A percentile compares a stretch with the other conserved stretches of the same genome.
These are phyloP conservation scores for Cytospora piceicola DNA, from an alignment of 2,329 filamentous ascomycete genomes.

Conservation along the genomic window DNA sequence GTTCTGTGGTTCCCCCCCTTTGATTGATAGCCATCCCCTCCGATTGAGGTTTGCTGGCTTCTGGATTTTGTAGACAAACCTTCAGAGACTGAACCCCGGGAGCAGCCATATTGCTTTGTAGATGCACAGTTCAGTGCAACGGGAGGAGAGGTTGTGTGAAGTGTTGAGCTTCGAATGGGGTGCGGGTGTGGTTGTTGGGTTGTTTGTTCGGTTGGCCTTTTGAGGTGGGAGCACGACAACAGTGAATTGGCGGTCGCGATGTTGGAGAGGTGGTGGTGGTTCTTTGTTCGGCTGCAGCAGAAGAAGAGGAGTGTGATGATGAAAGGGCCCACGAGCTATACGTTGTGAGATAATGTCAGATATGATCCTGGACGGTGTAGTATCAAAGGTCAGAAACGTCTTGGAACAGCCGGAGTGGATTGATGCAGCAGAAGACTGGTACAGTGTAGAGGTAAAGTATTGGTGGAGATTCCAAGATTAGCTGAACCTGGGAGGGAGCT, in stretches of 20 bases:
- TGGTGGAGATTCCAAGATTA: neutral
- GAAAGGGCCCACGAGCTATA: constrained; percentile 18
- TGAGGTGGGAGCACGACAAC: constrained; percentile 18
- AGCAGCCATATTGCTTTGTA: constrained; percentile 70
- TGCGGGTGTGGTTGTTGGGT: constrained; percentile 18
- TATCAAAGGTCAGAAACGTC: constrained; percentile 47
- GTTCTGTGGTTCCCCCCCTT: constrained; percentile 28
- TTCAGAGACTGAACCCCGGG: constrained; percentile 89
- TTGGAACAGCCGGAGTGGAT: constrained; percentile 44
- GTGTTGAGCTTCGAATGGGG: constrained; percentile 21
- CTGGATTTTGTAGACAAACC: constrained; percentile 56
- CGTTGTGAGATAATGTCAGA: constrained; percentile 15
- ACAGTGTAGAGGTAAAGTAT: constrained; percentile 6
- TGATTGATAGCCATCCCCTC: neutral
- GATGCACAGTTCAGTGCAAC: constrained; percentile 19
- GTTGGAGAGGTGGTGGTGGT: neutral
- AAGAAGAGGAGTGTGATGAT: constrained; percentile 6
- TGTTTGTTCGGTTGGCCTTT: constrained; percentile 13
- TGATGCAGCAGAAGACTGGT: constrained; percentile 44
- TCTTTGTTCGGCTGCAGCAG: constrained; percentile 21
- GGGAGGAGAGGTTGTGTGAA: constrained; percentile 15
- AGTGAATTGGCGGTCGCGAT: neutral
- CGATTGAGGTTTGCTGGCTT: constrained; percentile 1
- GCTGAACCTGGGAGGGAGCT: neutral
- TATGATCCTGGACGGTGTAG: constrained; percentile 36